phyloP scores from a whole-genome alignment of 768 basidiomycete genomes.

The Chalciporus chontae region DNA sequence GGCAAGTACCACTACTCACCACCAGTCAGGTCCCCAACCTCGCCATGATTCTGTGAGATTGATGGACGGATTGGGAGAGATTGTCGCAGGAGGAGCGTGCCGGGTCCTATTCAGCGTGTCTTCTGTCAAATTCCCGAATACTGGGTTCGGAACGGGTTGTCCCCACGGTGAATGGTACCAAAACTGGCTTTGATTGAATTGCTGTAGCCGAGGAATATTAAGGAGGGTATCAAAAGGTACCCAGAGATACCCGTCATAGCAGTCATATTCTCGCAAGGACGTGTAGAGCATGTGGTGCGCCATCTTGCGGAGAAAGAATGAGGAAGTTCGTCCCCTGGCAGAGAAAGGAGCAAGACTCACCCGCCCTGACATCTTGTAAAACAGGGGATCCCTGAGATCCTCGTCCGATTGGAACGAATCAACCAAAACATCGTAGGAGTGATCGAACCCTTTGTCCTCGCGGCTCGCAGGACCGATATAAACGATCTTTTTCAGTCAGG shows the following conservation, averaged over 20 bases:
- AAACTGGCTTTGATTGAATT: slow-evolving; percentile 42
- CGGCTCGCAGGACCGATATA: slow-evolving; percentile 46
- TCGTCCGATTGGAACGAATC: slow-evolving; percentile 46
- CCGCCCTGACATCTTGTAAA: slow-evolving; percentile 43
- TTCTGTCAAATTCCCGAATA: slow-evolving; percentile 17
- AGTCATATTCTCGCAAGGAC: slow-evolving; percentile 38
- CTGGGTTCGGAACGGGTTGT: slow-evolving; percentile 39
- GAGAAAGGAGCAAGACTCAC: slow-evolving; percentile 21
- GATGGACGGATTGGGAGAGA: slow-evolving; percentile 39
- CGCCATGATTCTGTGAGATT: slow-evolving; percentile 39
- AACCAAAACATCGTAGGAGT: slow-evolving; percentile 49
- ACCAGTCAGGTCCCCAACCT: slow-evolving; percentile 42
- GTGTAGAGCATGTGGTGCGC: slow-evolving; percentile 54
- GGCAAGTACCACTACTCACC: slow-evolving; percentile 27
- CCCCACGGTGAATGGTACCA: slow-evolving; percentile 52
- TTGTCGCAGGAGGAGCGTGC: slow-evolving; percentile 38
- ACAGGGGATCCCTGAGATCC: slow-evolving; percentile 34
- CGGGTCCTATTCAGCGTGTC: slow-evolving; percentile 17
- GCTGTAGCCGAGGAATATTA: slow-evolving; percentile 45
- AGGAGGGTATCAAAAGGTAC: slow-evolving; percentile 49
- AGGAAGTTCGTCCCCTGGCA: neutral
- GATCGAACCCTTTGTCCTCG: slow-evolving; percentile 44
- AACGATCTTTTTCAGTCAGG: slow-evolving; percentile 33
- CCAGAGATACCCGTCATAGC: slow-evolving; percentile 52
- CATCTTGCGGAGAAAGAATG: slow-evolving; percentile 29